Conservation (phyloP, 2,329 filamentous ascomycete genomes). For the Didymosphaeria variabile region DNA sequence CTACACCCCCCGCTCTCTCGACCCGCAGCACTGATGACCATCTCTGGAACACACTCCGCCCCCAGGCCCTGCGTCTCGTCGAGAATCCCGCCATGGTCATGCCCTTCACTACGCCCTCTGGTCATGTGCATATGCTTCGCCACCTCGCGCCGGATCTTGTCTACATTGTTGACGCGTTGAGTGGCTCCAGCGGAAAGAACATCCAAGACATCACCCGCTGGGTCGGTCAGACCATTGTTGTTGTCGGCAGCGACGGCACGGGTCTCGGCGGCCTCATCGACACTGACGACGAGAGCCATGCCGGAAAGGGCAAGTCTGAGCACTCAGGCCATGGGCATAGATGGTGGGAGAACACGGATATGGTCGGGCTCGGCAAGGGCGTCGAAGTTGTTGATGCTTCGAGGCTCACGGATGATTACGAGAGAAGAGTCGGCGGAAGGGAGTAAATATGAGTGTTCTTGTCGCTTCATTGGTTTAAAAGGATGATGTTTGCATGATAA, state of each 20-base stretch:
- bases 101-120: constrained; percentile 84
- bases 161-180: constrained; percentile 86
- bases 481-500: constrained; percentile 20
- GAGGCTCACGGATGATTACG: constrained; percentile 87
- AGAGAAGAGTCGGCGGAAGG: constrained; percentile 74
- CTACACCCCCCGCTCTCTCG: constrained; percentile 46
- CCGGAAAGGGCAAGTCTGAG: constrained; percentile 39
- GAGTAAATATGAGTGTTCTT: constrained; percentile 39
- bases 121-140: constrained; percentile 85
- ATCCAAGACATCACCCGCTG: constrained; percentile 72
- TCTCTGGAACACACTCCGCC: constrained; percentile 80
- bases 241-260: constrained; percentile 61
- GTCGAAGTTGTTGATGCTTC: constrained; percentile 87
- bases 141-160: constrained; percentile 86
- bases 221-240: constrained; percentile 69
- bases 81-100: constrained; percentile 87
- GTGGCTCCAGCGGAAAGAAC: constrained; percentile 76
- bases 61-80: constrained; percentile 79
- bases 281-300: constrained; percentile 65
- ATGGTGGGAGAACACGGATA: constrained; percentile 83
- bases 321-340: constrained; percentile 54
- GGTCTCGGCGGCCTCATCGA: constrained; percentile 63
- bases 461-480: constrained; percentile 12
- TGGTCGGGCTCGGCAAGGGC: constrained; percentile 85
- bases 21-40: constrained; percentile 53